phyloP scores from a whole-genome alignment of 2,329 filamentous ascomycete genomes.

The Epichloe sibirici region DNA sequence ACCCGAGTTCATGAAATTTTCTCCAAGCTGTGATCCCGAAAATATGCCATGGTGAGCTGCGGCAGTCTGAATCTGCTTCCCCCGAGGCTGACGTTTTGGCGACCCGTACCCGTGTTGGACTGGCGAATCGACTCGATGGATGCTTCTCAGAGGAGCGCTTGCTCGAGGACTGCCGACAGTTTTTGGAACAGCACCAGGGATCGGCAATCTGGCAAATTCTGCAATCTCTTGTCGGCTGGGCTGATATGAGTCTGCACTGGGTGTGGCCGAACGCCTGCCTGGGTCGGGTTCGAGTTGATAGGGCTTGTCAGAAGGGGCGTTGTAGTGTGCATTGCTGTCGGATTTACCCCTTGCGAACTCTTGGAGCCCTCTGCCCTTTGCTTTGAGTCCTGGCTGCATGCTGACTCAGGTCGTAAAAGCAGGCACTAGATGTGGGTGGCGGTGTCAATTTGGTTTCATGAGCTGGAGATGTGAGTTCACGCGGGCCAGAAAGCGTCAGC shows the following conservation, averaged over 20 bases:
- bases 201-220: slow-evolving; percentile 23
- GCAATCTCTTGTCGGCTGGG: slow-evolving; percentile 18
- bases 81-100: slow-evolving; percentile 9
- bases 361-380: slow-evolving; percentile 19
- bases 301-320: slow-evolving; percentile 9
- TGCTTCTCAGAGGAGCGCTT: slow-evolving; percentile 7
- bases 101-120: slow-evolving; percentile 2
- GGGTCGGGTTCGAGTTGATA: slow-evolving; percentile 7
- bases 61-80: not conserved
- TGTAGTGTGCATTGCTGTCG: slow-evolving; percentile 12
- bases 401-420: not conserved
- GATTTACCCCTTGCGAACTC: slow-evolving; percentile 19
- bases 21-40: slow-evolving; percentile 26
- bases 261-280: slow-evolving; percentile 11
- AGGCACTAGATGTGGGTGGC: not conserved
- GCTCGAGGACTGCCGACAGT: slow-evolving; percentile 1
- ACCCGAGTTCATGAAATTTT: slow-evolving; percentile 27
- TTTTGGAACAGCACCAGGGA: slow-evolving; percentile 18
- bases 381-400: slow-evolving; percentile 21
- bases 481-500: not conserved
- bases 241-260: slow-evolving; percentile 7
- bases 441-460: not conserved
- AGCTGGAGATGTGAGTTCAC: not conserved
- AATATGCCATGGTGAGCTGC: slow-evolving; percentile 17
- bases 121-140: slow-evolving; percentile 13